These are phyloP conservation scores for Penicillium taxi DNA, from an alignment of 495 filamentous ascomycete genomes.

Conservation along the genomic window DNA sequence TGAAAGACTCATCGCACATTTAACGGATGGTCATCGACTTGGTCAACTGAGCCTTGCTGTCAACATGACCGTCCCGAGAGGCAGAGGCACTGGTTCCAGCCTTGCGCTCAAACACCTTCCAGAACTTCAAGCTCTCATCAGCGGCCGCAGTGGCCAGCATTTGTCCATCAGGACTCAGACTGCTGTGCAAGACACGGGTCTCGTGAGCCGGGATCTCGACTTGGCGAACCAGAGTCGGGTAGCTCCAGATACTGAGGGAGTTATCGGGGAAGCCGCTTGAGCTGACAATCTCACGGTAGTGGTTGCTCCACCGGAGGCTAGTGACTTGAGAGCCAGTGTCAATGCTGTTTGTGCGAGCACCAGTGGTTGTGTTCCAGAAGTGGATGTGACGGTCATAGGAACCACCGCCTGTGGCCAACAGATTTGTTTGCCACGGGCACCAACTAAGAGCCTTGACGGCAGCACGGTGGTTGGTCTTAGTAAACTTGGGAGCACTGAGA, in stretches of 20 bases:
- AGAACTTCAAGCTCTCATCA: conserved; percentile 98
- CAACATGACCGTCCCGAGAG: conserved; percentile 47
- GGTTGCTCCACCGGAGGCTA: conserved; percentile 86
- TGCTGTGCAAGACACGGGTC: conserved; percentile 89
- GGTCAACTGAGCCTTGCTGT: conserved; percentile 63
- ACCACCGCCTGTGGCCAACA: conserved; percentile 92
- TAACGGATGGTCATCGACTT: conserved; percentile 98
- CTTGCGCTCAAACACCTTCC: conserved; percentile 99
- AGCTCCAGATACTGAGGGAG: conserved; percentile 96
- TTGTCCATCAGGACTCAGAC: conserved; percentile 91
- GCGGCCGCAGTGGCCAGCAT: conserved; percentile 93
- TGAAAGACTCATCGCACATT: conserved; percentile 13
- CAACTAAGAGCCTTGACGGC: conserved; percentile 97
- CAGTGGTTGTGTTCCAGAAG: conserved; percentile 99
- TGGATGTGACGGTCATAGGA: conserved; percentile 97
- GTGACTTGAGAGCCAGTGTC: conserved; percentile 97
- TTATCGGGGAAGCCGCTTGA: conserved; percentile 98
- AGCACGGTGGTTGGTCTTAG: conserved; percentile 98
- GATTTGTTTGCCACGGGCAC: conserved; percentile 98
- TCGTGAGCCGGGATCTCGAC: conserved; percentile 99
- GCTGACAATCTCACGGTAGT: conserved; percentile 96
- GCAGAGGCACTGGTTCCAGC: conserved; percentile 54
- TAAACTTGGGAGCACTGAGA: conserved; percentile 87
- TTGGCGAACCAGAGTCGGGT: conserved; percentile 91
- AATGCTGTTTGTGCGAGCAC: conserved; percentile 96